Evolutionary conservation across 768 basidiomycete species (phyloP).

Genomic region (Russula lepida): DNA sequence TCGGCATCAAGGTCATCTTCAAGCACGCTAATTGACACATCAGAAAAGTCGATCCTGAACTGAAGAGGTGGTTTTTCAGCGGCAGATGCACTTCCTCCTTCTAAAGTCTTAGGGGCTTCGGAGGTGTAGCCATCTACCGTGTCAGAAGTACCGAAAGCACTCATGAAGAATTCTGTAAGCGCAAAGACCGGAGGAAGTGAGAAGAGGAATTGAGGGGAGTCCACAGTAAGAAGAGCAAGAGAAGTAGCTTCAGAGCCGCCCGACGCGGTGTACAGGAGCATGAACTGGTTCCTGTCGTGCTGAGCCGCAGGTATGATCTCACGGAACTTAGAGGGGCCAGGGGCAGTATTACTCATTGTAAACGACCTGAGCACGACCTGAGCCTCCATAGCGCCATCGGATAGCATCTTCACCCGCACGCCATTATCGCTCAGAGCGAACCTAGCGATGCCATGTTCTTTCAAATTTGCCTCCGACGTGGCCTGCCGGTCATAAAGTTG

Average conservation of each 20-base stretch:
- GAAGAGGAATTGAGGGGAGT: slow-evolving; percentile 89
- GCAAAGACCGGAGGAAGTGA: slow-evolving; percentile 87
- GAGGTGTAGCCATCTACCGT: slow-evolving; percentile 16
- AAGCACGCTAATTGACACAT: slow-evolving; percentile 80
- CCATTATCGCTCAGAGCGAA: slow-evolving; percentile 77
- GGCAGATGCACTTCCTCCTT: slow-evolving; percentile 2
- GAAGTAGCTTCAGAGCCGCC: slow-evolving; percentile 48
- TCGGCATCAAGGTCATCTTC: slow-evolving; percentile 73
- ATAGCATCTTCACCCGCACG: slow-evolving; percentile 72
- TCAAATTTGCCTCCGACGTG: slow-evolving; percentile 45
- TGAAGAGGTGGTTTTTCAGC: slow-evolving; percentile 31
- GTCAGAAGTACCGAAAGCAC: slow-evolving; percentile 34
- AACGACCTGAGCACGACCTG: slow-evolving; percentile 87
- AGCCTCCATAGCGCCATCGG: slow-evolving; percentile 77
- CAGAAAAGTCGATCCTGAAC: slow-evolving; percentile 83
- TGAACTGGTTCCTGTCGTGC: slow-evolving; percentile 85
- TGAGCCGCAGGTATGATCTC: slow-evolving; percentile 92
- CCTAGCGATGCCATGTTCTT: slow-evolving; percentile 73
- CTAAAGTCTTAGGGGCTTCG: slow-evolving; percentile 17
- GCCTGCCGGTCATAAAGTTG: slow-evolving; percentile 77
- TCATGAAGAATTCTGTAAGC: slow-evolving; percentile 76
- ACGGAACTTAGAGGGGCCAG: slow-evolving; percentile 76
- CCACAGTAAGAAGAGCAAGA: slow-evolving; percentile 78
- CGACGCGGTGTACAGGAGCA: slow-evolving; percentile 80
- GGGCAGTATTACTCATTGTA: slow-evolving; percentile 81